Evolutionary conservation across 1,284 basidiomycete genomes (phyloP), one percentile per base, ranked within the genome.

Genomic region (Cryptococcus sp.): DNA sequence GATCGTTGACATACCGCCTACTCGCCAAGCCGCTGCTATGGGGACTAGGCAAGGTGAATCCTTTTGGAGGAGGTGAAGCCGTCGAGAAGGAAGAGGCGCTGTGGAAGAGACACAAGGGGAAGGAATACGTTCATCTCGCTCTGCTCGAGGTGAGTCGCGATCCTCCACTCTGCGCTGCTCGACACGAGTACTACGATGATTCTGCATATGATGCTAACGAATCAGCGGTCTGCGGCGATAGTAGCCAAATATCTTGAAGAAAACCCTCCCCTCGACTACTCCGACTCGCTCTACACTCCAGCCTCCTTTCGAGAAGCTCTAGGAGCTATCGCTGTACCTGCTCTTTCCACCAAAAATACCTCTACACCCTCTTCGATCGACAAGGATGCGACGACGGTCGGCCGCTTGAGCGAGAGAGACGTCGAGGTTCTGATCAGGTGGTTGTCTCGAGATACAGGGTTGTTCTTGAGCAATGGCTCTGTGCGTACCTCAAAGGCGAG

Each of bases 11-110:
- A 0, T 79, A 83, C 3, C 83, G 80, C 46, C 75, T 89, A 11
- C 76, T 91, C 4, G 86, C 82, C 16, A 83, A 81, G 62, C 87
- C 89, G 0, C 74, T 92, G 1, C 90, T 85, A 83, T 92, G 87
- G 87, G 83, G 83, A 2, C 77, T 92, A 31, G 80, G 85, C 45
- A 86, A 87, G 56, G 73, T 87, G 31, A 86, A 82, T 26, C 75
- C 91, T 1, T 81, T 85, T 11, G 58, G 56, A 31, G 81, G 83
- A 7, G 28, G 28, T 31, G 28, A 14, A 33, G 81, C 51, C 32
- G 71, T 72, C 32, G 74, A 80, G 37, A 80, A 79, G 47, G 82
- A 85, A 56, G 76, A 75, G 1, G 74, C 78, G 39, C 80, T 85
- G 67, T 90, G 85, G 84, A 78, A 76, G 58, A 70, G 71, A 44